Base-by-base conservation (phyloP, 2,329 filamentous ascomycete species). In the Diaporthe sp. region DNA sequence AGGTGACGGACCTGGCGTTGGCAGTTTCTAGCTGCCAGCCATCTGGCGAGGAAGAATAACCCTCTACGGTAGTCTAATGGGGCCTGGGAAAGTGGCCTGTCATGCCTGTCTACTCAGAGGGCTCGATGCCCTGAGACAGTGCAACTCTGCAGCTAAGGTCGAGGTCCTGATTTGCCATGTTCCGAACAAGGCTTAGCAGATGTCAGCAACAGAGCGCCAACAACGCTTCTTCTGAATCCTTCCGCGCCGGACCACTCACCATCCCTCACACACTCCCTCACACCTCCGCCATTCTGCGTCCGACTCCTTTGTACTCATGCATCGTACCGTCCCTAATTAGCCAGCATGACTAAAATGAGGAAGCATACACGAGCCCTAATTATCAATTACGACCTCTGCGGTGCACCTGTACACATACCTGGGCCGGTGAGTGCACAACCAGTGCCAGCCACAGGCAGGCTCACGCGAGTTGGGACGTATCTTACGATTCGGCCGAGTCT, bases 221-320 rank as follows among this genome's bases (percentile, higher is more conserved):
- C 55, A 25, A 69, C 65, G 65, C 65, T 68, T 68, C 65, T 68
- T 53, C 46, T 53, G 15, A 25, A 68, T 68, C 65, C 65, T 68
- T 68, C 46, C 22, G 65, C 9, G 44, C 31, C 25, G 65, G 22
- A 25, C 49, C 46, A 55, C 28, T 55, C 42, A 46, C 17, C 46
- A 55, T 22, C n/a, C 34, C 42, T 37, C 46, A 53, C 22, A 51
- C 22, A 22, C 46, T 55, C 2, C n/a, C 9, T 53, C 65, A 69
- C 34, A 55, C 62, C 62, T 53, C n/a, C 8, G 31, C 46, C 46
- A 19, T 3, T 39, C 44, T 68, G 22, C 28, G 7, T 49, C 6
- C 31, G 25, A 28, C 31, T 25, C n/a, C 37, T n/a, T n/a, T 39
- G 57, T 34, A 4, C 34, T 59, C 34, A 25, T 59, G 57, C 57